Evolutionary conservation across 768 basidiomycete species (phyloP).

Genomic region (Lactarius sp.): DNA sequence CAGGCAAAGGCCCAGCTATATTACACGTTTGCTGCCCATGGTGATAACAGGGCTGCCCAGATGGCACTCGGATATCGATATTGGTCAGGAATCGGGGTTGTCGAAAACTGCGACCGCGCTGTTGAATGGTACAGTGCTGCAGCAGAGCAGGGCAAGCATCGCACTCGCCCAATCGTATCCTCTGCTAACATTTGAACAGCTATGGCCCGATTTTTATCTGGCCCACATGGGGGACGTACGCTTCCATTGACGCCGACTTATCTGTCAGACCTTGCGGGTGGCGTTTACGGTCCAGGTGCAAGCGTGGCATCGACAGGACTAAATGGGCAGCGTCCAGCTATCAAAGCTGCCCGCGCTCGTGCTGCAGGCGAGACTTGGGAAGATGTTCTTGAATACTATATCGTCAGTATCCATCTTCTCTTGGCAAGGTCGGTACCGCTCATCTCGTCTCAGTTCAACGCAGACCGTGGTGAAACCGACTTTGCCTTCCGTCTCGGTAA

Average conservation of each 20-base stretch:
- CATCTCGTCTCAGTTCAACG: constrained; percentile 66
- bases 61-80: constrained; percentile 93
- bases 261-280: constrained; percentile 86
- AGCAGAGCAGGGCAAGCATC: constrained; percentile 67
- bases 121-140: constrained; percentile 87
- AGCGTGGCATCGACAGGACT: constrained; percentile 86
- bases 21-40: constrained; percentile 90
- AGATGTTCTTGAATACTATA: constrained; percentile 87
- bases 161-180: neutral
- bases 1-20: constrained; percentile 85
- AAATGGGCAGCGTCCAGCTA: constrained; percentile 65
- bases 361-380: constrained; percentile 93
- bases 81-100: constrained; percentile 92
- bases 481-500: constrained; percentile 93
- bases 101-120: constrained; percentile 80
- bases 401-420: constrained; percentile 42
- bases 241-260: constrained; percentile 76
- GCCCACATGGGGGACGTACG: constrained; percentile 87
- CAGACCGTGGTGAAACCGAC: constrained; percentile 83
- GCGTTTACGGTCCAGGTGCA: constrained; percentile 92
- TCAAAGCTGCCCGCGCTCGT: constrained; percentile 77
- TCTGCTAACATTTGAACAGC: constrained; percentile 40
- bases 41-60: constrained; percentile 80
- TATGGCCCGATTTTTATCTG: constrained; percentile 73
- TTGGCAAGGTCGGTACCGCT: neutral